Percentiles rank a stretch among this genome's conserved stretches.
These are phyloP conservation scores for Bryoerythrophyllum caledonicum DNA, from an alignment of 225 moss, liverwort and hornwort species.

Conservation along the genomic window DNA sequence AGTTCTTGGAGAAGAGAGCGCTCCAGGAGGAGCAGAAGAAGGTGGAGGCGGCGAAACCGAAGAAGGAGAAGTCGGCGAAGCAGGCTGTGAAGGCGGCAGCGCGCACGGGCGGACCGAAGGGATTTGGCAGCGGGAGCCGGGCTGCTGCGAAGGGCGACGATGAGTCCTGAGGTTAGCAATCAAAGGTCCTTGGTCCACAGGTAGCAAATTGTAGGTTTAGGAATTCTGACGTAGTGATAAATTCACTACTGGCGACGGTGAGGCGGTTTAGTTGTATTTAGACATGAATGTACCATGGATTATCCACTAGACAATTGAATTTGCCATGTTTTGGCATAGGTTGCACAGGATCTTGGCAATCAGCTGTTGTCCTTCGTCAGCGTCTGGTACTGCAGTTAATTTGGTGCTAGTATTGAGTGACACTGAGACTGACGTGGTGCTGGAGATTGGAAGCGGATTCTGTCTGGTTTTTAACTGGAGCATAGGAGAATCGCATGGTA, in stretches of 20 bases:
- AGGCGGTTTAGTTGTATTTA: conserved; percentile 10
- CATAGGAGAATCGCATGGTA: neutral
- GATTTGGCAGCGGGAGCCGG: conserved; percentile 46
- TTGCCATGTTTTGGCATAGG: neutral
- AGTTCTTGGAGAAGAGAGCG: conserved; percentile 51
- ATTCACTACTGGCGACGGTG: neutral
- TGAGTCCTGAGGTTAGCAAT: conserved; percentile 28
- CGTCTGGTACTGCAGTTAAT: conserved; percentile 8
- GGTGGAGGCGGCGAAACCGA: conserved; percentile 20
- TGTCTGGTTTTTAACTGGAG: neutral
- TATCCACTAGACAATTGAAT: conserved; percentile 9
- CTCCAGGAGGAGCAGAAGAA: conserved; percentile 50
- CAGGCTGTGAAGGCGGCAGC: conserved; percentile 35
- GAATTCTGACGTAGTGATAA: neutral
- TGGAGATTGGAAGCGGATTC: conserved; percentile 8
- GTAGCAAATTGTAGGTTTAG: neutral
- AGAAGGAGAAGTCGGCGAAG: conserved; percentile 34
- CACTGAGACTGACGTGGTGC: neutral
- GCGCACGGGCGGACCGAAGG: conserved; percentile 49
- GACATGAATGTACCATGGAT: conserved; percentile 18
- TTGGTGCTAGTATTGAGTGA: conserved; percentile 12
- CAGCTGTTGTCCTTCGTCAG: neutral
- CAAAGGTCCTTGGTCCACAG: neutral
- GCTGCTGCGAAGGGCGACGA: conserved; percentile 24
- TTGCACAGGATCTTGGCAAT: conserved; percentile 6